A percentile compares a stretch with the other conserved stretches of the same genome.
phyloP scores from a whole-genome alignment of 1,284 basidiomycete genomes.

The Sporisorium scitamineum region DNA sequence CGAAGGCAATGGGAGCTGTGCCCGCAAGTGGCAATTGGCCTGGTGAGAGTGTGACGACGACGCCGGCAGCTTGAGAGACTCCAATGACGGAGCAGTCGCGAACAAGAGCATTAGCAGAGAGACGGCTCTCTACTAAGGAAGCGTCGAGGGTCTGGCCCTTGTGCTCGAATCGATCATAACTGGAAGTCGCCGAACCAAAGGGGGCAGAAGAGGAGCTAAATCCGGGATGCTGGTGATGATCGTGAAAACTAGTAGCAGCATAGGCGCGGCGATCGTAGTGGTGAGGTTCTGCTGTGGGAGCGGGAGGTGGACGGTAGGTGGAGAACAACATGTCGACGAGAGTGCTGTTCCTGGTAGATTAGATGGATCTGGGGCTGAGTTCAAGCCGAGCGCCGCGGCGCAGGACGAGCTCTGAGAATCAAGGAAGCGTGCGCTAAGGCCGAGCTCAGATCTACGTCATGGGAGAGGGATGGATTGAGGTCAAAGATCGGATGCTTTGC shows the following conservation, averaged over 20 bases:
- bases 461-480: not conserved
- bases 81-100: conserved; percentile 47
- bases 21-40: not conserved
- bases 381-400: not conserved
- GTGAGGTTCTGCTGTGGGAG: conserved; percentile 2
- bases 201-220: conserved; percentile 1
- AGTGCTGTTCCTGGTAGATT: not conserved
- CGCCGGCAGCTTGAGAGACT: conserved; percentile 23
- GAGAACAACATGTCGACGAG: conserved; percentile 25
- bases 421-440: not conserved
- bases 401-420: not conserved
- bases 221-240: not conserved
- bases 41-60: conserved; percentile 11
- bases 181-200: conserved; percentile 1
- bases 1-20: conserved; percentile 28
- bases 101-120: conserved; percentile 27
- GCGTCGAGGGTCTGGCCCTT: conserved; percentile 16
- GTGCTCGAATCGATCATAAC: conserved; percentile 34
- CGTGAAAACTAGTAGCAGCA: conserved; percentile 6
- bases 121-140: conserved; percentile 23
- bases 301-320: conserved; percentile 20
- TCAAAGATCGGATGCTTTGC: not conserved
- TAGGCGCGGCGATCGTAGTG: conserved; percentile 10
- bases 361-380: not conserved
- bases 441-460: not conserved